Conservation (phyloP, 2,329 filamentous ascomycete genomes). For the Microcyclospora pomicola region DNA sequence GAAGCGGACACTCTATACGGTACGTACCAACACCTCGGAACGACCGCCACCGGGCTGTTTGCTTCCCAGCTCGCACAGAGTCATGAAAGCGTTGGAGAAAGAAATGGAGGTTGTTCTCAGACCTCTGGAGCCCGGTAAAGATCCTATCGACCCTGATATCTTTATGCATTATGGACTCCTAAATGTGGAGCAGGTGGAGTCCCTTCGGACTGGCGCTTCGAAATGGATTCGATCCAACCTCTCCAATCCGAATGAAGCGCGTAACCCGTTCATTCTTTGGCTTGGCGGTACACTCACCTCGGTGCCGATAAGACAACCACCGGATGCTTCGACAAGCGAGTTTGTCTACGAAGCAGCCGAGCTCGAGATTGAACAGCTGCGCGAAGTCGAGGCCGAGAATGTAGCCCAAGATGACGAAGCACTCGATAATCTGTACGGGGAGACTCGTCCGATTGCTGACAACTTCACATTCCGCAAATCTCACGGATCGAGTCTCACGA, state of each 20-base stretch:
- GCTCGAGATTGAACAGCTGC: constrained; percentile 45
- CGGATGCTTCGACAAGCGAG: constrained; percentile 39
- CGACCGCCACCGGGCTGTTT: constrained; percentile 28
- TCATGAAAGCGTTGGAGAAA: constrained; percentile 31
- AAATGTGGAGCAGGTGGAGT: constrained; percentile 47
- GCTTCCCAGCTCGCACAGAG: constrained; percentile 25
- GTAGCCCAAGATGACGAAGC: constrained; percentile 28
- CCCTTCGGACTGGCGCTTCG: constrained; percentile 39
- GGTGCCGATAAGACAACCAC: constrained; percentile 31
- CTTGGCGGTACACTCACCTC: constrained; percentile 38
- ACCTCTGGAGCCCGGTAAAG: constrained; percentile 27
- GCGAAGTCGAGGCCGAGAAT: constrained; percentile 47
- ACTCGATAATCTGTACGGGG: constrained; percentile 26
- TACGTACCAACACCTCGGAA: constrained; percentile 31
- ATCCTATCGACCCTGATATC: constrained; percentile 39
- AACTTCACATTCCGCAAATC: constrained; percentile 23
- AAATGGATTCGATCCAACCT: constrained; percentile 20
- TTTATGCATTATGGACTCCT: constrained; percentile 46
- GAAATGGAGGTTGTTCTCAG: constrained; percentile 29
- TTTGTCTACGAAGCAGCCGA: constrained; percentile 42
- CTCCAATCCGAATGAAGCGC: constrained; percentile 9
- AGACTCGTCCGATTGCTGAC: constrained; percentile 22
- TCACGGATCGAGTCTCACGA: constrained; percentile 14
- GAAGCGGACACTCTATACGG: constrained; percentile 50
- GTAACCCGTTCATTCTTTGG: constrained; percentile 38